Conservation (phyloP, 2,329 filamentous ascomycete genomes). For the Clarireedia paspali region DNA sequence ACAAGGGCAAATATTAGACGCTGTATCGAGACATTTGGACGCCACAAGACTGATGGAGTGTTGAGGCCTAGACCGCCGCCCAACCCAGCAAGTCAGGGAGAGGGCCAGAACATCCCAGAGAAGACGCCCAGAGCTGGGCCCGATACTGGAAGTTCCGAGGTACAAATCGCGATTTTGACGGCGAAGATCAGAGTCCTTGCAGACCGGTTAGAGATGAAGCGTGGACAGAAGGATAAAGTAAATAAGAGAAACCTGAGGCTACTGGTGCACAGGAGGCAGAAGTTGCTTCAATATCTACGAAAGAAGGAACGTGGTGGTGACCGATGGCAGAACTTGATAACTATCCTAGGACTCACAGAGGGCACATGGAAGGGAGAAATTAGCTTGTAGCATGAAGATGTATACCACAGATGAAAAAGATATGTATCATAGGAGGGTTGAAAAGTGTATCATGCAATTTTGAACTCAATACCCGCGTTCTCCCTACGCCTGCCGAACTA, state of each 20-base stretch:
- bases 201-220: conserved; percentile 57
- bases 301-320: conserved; percentile 84
- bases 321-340: conserved; percentile 79
- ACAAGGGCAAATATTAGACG: conserved; percentile 76
- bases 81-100: conserved; percentile 15
- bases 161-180: conserved; percentile 94
- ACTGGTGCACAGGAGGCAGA: conserved; percentile 83
- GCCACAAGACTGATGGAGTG: conserved; percentile 73
- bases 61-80: conserved; percentile 42
- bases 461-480: conserved; percentile 17
- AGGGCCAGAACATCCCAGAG: conserved; percentile 16
- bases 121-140: conserved; percentile 67
- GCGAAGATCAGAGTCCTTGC: conserved; percentile 83
- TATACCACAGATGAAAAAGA: conserved; percentile 14
- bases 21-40: conserved; percentile 80
- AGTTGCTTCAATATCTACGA: conserved; percentile 78
- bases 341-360: conserved; percentile 76
- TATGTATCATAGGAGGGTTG: conserved; percentile 2
- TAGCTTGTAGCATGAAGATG: conserved; percentile 42
- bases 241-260: conserved; percentile 87
- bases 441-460: conserved; percentile 24
- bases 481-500: conserved; percentile 24
- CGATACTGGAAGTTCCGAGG: conserved; percentile 91
- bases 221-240: conserved; percentile 78
- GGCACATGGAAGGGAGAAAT: conserved; percentile 91